A percentile compares a stretch with the other conserved stretches of the same genome.
These are phyloP conservation scores for Phytophthora citricola DNA, from an alignment of 352 stramenopile species.

Conservation along the genomic window DNA sequence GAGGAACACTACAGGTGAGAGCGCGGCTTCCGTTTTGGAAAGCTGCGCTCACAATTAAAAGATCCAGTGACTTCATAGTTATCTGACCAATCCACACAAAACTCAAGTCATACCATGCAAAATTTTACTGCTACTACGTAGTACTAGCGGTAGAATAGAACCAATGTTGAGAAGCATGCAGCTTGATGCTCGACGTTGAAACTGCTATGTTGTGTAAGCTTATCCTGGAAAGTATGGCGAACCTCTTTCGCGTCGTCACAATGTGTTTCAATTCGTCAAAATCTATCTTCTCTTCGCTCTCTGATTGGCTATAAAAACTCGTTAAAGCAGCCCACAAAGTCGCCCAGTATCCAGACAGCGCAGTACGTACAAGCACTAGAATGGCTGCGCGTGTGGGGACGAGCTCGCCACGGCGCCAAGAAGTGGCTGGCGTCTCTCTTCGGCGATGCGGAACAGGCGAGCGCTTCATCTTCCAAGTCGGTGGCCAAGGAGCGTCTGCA, in stretches of 20 bases:
- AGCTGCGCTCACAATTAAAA: slow-evolving; percentile 77
- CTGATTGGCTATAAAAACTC: slow-evolving; percentile 6
- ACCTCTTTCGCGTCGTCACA: slow-evolving; percentile 19
- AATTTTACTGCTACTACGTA: no score
- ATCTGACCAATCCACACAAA: slow-evolving; percentile 68
- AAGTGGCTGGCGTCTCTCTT: slow-evolving; percentile 87
- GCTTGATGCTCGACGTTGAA: no score
- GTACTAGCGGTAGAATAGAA: not conserved
- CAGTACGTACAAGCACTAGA: not conserved
- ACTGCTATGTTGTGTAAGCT: no score
- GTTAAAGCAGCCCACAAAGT: slow-evolving; percentile 16
- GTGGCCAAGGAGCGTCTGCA: slow-evolving; percentile 89
- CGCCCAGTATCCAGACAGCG: slow-evolving; percentile 15
- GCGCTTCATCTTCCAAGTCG: slow-evolving; percentile 69
- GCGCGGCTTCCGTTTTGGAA: slow-evolving; percentile 75
- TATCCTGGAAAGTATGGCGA: not conserved
- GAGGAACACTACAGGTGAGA: slow-evolving; percentile 83
- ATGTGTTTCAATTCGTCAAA: slow-evolving; percentile 14
- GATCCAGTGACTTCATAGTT: slow-evolving; percentile 91
- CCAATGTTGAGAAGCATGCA: no score
- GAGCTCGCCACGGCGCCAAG: slow-evolving; percentile 62
- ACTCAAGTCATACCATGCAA: not conserved
- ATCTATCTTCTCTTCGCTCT: not conserved
- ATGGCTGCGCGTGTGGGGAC: slow-evolving; percentile 61
- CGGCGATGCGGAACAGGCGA: slow-evolving; percentile 46